Base-by-base conservation (phyloP, 2,329 filamentous ascomycete genomes). In the Elsinoe australis region DNA sequence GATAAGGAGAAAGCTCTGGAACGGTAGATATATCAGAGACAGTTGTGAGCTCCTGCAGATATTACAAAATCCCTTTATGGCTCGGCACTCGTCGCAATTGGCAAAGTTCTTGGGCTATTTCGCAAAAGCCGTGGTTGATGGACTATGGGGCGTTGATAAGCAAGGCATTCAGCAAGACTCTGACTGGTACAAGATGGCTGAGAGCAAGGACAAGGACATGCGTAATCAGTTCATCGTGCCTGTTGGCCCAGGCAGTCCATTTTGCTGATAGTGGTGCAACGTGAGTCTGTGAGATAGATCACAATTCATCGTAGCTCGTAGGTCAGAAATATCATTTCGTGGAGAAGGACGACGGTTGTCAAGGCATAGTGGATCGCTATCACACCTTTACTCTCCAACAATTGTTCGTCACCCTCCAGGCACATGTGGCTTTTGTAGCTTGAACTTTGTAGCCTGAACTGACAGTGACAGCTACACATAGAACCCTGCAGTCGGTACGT, bases 71-170 rank as follows among this genome's bases (percentile, higher is more conserved):
- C 36, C 36, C 28, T 41, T 26, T 14, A 41, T 41, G 6, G 3
- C 12, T 18, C 7, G 28, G 12, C 36, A 41, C 21, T 15, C 36
- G 12, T 9, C 14, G 12, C 36, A 41, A 28, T 21, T 41, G 7
- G 36, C 36, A 4, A 3, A 14, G 12, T 18, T 41, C 3, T 14
- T 41, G 17, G 36, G 36, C 12, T 21, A 14, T 41, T 38, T 36
- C 17, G 33, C 33, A 15, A 8, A 36, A 19, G 33, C 33, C 17
- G 33, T 36, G 14, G 33, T 36, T 36, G 33, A 36, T 36, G 33
- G 33, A 6, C 5, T 36, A 4, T 36, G 33, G 33, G 4, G 9
- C 33, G 33, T 36, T 19, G 33, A 17, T 36, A 18, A 19, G 12
- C 14, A 36, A 17, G 33, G 33, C 17, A 19, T 19, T 17, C 14